Conservation (phyloP, 1,139 yeast species). For the Sugiyamaella castrensis region DNA sequence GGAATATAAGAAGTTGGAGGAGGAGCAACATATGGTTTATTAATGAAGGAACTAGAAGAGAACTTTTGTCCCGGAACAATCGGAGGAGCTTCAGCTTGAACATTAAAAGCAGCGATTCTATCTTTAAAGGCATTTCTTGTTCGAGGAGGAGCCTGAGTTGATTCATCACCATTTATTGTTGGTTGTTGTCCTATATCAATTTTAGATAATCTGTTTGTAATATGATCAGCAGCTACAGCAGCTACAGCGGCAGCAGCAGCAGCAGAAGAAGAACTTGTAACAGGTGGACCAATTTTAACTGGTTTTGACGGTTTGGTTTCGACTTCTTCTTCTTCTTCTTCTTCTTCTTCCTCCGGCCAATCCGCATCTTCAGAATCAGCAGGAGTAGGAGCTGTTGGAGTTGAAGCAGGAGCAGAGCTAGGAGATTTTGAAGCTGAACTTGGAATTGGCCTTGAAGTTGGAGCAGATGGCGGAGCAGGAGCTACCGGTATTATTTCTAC, state of each 20-base stretch:
- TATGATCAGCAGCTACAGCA: conserved; percentile 12
- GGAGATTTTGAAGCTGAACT: conserved; percentile 8
- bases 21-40: conserved; percentile 40
- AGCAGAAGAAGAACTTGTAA: conserved; percentile 7
- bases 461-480: conserved; percentile 5
- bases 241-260: conserved; percentile 9
- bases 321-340: conserved; percentile 16
- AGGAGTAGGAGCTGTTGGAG: conserved; percentile 10
- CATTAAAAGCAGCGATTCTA: conserved; percentile 47
- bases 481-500: conserved; percentile 47
- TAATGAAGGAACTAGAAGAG: conserved; percentile 34
- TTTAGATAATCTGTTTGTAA: conserved; percentile 7
- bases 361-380: conserved; percentile 10
- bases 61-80: conserved; percentile 38
- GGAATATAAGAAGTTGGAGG: conserved; percentile 44
- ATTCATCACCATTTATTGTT: conserved; percentile 6
- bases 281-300: conserved; percentile 9
- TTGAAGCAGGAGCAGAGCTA: conserved; percentile 11
- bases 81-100: conserved; percentile 40
- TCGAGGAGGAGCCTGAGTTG: conserved; percentile 9
- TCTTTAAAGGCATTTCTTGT: conserved; percentile 38
- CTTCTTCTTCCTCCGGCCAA: conserved; percentile 20
- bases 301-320: conserved; percentile 1
- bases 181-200: conserved; percentile 1
- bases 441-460: conserved; percentile 24